Evolutionary conservation across 176 grass and related monocot genomes (phyloP).

Genomic region (Zea luxurians): DNA sequence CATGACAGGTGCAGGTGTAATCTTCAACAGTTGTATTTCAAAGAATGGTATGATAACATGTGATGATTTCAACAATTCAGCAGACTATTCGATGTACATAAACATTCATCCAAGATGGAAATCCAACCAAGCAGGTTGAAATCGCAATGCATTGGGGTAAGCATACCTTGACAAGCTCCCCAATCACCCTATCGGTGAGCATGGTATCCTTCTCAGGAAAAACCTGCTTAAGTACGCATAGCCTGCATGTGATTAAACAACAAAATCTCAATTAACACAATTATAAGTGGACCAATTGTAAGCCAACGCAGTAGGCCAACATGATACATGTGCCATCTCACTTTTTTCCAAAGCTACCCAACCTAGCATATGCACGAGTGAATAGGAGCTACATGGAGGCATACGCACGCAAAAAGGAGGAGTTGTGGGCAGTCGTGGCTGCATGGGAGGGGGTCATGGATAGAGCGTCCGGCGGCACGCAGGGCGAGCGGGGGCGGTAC

Average conservation of each 20-base stretch:
- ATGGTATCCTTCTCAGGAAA: slow-evolving; percentile 71
- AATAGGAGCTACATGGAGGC: too few relatives aligned
- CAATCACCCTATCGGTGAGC: slow-evolving; percentile 67
- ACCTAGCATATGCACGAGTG: too few relatives aligned
- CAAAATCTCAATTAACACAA: not conserved
- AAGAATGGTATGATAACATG: not conserved
- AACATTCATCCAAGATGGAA: slow-evolving; percentile 7
- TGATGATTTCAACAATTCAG: not conserved
- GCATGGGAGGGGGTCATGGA: too few relatives aligned
- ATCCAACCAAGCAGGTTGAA: slow-evolving; percentile 8
- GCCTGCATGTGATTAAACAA: not conserved
- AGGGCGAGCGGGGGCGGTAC: too few relatives aligned
- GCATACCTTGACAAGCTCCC: slow-evolving; percentile 78
- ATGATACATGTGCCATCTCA: too few relatives aligned
- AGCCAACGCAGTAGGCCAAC: too few relatives aligned
- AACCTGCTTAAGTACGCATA: slow-evolving; percentile 48
- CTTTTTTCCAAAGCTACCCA: too few relatives aligned
- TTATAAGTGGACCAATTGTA: too few relatives aligned
- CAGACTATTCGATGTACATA: not conserved
- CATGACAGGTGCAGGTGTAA: slow-evolving; percentile 58
- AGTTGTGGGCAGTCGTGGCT: too few relatives aligned
- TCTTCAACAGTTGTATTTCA: slow-evolving; percentile 67
- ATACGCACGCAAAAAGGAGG: too few relatives aligned
- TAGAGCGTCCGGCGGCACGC: too few relatives aligned
- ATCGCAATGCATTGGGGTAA: not conserved